Conservation (phyloP, 129 eudicot genomes). For the Flaveria sonorensis region DNA sequence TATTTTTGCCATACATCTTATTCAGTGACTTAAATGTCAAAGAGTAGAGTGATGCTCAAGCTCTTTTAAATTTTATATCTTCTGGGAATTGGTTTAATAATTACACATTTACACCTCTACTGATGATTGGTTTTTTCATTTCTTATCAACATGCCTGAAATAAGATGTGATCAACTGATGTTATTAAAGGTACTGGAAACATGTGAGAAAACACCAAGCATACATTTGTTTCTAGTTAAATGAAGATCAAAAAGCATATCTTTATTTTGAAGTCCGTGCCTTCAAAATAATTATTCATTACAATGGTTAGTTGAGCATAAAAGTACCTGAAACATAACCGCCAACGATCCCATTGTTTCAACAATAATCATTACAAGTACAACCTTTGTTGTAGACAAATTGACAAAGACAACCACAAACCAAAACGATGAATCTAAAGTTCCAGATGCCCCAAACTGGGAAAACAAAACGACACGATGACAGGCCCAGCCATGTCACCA, state of each 20-base stretch:
- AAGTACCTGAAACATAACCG: not conserved
- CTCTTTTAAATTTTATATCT: too few relatives aligned
- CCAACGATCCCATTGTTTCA: slow-evolving; percentile 8
- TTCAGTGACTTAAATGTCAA: too few relatives aligned
- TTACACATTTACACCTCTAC: too few relatives aligned
- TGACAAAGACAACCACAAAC: slow-evolving; percentile 15
- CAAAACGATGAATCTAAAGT: slow-evolving; percentile 28
- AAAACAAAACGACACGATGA: slow-evolving; percentile 55
- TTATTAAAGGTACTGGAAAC: too few relatives aligned
- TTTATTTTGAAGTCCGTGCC: slow-evolving; percentile 24
- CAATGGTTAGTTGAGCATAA: slow-evolving; percentile 1
- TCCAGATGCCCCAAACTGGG: slow-evolving; percentile 35
- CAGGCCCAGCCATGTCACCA: slow-evolving; percentile 86
- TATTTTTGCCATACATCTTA: too few relatives aligned
- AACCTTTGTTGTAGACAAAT: slow-evolving; percentile 22
- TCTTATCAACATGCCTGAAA: not conserved
- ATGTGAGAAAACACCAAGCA: not conserved
- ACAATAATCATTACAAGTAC: slow-evolving; percentile 1
- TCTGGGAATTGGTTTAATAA: too few relatives aligned
- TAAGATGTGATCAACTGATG: not conserved
- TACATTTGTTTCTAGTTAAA: not conserved
- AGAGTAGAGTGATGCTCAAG: too few relatives aligned
- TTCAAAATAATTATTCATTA: slow-evolving; percentile 5
- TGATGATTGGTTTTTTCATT: too few relatives aligned
- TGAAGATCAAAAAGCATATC: slow-evolving; percentile 15